phyloP scores from a whole-genome alignment of 73 alveolate species.

The Paramecium sexaurelia region DNA sequence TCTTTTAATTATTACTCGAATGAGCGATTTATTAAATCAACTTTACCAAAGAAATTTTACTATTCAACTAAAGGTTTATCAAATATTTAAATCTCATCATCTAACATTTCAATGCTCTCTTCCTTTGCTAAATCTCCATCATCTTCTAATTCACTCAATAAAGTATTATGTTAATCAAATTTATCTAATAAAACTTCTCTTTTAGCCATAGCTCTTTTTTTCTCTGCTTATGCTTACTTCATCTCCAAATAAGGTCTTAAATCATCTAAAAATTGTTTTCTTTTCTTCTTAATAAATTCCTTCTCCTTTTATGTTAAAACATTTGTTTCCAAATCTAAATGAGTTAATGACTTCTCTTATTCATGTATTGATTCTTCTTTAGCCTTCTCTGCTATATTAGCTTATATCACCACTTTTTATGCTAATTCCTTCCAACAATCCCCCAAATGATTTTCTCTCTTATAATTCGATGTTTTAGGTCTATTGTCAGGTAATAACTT shows the following conservation, averaged over 20 bases:
- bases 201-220: conserved; percentile 33
- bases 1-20: not conserved
- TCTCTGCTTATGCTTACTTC: not conserved
- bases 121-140: conserved; percentile 42
- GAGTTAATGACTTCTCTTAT: not conserved
- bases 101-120: conserved; percentile 47
- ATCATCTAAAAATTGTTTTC: conserved; percentile 38
- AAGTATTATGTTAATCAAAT: conserved; percentile 42
- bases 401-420: not conserved
- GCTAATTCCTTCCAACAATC: conserved; percentile 36
- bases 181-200: conserved; percentile 10
- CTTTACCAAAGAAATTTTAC: not conserved
- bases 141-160: conserved; percentile 43
- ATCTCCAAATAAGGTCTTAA: conserved; percentile 15
- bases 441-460: not conserved
- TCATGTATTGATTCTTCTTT: not conserved
- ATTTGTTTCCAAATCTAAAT: conserved; percentile 17
- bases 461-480: conserved; percentile 41
- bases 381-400: not conserved
- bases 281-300: conserved; percentile 23
- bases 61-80: not conserved
- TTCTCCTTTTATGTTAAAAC: not conserved
- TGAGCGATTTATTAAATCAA: conserved; percentile 6
- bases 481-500: not conserved
- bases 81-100: conserved; percentile 22